These are phyloP conservation scores for Volvariella surrecta DNA, from an alignment of 1,284 basidiomycete genomes.

Conservation along the genomic window DNA sequence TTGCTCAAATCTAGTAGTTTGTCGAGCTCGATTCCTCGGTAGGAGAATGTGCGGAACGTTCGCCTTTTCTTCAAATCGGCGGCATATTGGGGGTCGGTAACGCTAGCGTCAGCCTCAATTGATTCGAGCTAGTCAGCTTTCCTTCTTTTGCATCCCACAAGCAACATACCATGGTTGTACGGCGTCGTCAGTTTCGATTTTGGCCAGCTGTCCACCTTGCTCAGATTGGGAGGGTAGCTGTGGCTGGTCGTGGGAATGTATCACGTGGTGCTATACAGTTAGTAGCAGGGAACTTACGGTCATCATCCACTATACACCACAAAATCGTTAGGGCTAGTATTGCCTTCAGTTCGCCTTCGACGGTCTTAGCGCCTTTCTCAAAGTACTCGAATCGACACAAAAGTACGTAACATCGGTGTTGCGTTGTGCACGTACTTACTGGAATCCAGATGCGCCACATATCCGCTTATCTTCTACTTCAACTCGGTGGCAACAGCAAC, in stretches of 20 bases:
- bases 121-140: conserved; percentile 7
- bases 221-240: conserved; percentile 24
- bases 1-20: conserved; percentile 95
- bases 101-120: conserved; percentile 56
- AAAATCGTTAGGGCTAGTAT: too few species aligned
- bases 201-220: conserved; percentile 14
- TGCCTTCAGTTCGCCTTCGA: too few species aligned
- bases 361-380: conserved; percentile 2
- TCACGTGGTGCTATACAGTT: conserved; percentile 55
- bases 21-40: conserved; percentile 96
- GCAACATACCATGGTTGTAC: conserved; percentile 48
- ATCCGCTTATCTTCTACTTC: conserved; percentile 97
- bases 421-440: neutral
- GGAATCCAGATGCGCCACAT: conserved; percentile 85
- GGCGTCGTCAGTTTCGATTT: conserved; percentile 22
- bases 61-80: conserved; percentile 96
- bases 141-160: neutral
- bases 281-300: conserved; percentile 11
- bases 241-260: conserved; percentile 28
- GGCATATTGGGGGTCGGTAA: conserved; percentile 84
- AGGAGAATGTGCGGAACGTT: conserved; percentile 98
- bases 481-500: conserved; percentile 86
- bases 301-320: conserved; percentile 9
- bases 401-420: too few species aligned
- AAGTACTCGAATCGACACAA: conserved; percentile 9